Base-by-base conservation (phyloP, 1,139 yeast species). In the Suhomyces yuchorum region DNA sequence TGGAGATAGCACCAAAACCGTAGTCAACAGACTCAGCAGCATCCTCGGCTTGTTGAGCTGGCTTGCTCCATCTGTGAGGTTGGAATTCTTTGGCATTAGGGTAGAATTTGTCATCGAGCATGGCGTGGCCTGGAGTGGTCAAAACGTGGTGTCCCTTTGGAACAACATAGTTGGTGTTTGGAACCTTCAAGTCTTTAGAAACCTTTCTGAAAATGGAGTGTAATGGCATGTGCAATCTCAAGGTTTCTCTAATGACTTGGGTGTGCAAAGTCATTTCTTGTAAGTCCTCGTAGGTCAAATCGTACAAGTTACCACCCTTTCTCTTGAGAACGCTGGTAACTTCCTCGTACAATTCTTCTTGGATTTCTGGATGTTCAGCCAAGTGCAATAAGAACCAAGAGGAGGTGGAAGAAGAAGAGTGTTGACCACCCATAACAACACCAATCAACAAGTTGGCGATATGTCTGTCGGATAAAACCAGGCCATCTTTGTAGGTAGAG, bases 381-480 rank as follows among this genome's bases (percentile, higher is more conserved):
- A 93, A 78, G 66, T 93, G 99, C 57, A 93, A 79, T 65, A 93
- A 76, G 62, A 84, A 84, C 99, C 99, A 93, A 23, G 97, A 88
- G 42, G 97, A 88, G 22, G 99, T 93, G 23, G 98, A 81, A 42
- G 98, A 96, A 58, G 96, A 87, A 26, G 99, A 95, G 70, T 93
- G 99, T 74, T 93, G 99, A 53, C 99, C 99, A 59, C 99, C 99
- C 99, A 93, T 93, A 54, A 95, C 79, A 48, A 95, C 85, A 66
- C 98, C 99, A 68, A 93, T 93, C 70, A 91, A 77, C 66, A 95
- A 77, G 70, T 92, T 87, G 37, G 98, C 96, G 64, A 93, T 90
- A 72, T 93, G 96, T 66, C 85, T 85, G 67, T 95, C 99, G 35
- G 97, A 85, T 97, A 93, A 91, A 61, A 80, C 79, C 40, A 84